These are phyloP conservation scores for Microcyclospora tardicrescens DNA, from an alignment of 2,329 filamentous ascomycete species.

Conservation along the genomic window DNA sequence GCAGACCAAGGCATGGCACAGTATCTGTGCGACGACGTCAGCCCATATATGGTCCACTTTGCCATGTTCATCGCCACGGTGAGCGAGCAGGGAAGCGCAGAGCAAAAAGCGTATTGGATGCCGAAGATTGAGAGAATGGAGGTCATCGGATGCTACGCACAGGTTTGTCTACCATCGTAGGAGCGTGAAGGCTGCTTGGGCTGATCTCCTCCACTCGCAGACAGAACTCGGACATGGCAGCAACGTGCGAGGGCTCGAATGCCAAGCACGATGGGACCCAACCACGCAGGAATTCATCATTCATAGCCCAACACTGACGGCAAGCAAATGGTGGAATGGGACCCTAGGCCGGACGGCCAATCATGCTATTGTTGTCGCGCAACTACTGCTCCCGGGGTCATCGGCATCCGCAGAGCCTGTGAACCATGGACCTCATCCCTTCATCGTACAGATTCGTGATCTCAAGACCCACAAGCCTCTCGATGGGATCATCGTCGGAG, in stretches of 20 bases:
- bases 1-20: constrained; percentile 40
- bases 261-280: constrained; percentile 35
- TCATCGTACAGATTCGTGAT: constrained; percentile 40
- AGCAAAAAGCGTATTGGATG: constrained; percentile 37
- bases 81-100: constrained; percentile 36
- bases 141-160: constrained; percentile 40
- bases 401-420: constrained; percentile 21
- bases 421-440: constrained; percentile 39
- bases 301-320: constrained; percentile 39
- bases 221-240: constrained; percentile 41
- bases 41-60: constrained; percentile 39
- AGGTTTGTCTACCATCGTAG: constrained; percentile 10
- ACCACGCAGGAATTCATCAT: constrained; percentile 35
- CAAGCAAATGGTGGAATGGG: constrained; percentile 45
- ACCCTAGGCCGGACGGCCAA: constrained; percentile 42
- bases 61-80: constrained; percentile 42
- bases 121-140: constrained; percentile 37
- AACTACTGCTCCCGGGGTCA: constrained; percentile 33
- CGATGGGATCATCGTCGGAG: constrained; percentile 38
- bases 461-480: constrained; percentile 35
- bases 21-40: constrained; percentile 42
- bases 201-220: constrained; percentile 4
- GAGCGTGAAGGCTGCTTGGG: no score
- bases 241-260: constrained; percentile 39
- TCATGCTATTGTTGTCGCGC: constrained; percentile 42